Evolutionary conservation across 2,329 filamentous ascomycete genomes (phyloP), one percentile per base, ranked within the genome.

Genomic region (Zymoseptoria brevis): DNA sequence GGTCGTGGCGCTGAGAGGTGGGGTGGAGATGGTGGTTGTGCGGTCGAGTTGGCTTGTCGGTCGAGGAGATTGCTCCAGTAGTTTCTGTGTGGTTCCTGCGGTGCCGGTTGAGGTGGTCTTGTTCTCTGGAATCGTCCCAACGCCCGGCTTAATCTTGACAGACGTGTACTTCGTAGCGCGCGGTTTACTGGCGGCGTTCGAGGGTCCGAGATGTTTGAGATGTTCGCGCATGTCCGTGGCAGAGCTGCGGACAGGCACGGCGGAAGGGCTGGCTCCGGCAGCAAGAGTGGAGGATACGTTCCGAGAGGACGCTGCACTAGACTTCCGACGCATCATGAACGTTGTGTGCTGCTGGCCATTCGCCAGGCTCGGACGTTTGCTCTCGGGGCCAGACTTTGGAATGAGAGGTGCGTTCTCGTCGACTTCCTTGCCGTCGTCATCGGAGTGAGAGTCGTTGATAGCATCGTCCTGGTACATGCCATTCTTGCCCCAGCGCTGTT

Each of bases 141-240:
- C 70, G 13, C 78, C 82, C 13, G 83, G 83, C 70, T 87, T 87
- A 72, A 87, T 86, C 71, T 86, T 87, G 62, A 87, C 84, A 8
- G 79, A 80, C 59, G 79, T 79, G 71, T 83, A 86, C 41, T 84
- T 81, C 6, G 84, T 87, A 41, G 80, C 73, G 56, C 82, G 81
- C 2, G 84, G 84, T 50, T 80, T 76, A 62, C 78, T 83, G 19
- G 84, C 84, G 16, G 81, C 75, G 65, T 87, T 87, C 19, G 83
- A 86, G 0, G 84, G 84, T 4, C 84, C 84, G 1, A 87, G 77
- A 66, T 86, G 83, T 67, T 82, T 84, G 19, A 87, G 72, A 59
- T 86, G 83, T 66, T 85, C 77, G 53, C 78, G 77, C 54, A 86
- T 73, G 29, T 84, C 81, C 48, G 81, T 76, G 8, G 81, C 81